Evolutionary conservation across 2,329 filamentous ascomycete genomes (phyloP).

Genomic region (Penicillium sp.): DNA sequence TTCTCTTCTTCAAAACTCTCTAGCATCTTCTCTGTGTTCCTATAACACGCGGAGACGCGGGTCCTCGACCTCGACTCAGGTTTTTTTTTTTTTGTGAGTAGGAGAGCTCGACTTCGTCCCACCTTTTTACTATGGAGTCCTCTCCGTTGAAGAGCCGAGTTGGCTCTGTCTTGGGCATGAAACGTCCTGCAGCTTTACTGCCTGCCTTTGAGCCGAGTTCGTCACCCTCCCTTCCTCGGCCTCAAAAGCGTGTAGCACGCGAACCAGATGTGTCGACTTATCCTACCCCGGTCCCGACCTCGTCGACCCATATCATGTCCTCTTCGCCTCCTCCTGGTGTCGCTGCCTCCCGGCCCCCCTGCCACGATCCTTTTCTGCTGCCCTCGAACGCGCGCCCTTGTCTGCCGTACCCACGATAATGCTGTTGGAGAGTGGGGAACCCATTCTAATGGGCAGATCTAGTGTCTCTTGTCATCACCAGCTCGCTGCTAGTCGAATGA

Average conservation of each 20-base stretch:
- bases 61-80: slow-evolving; percentile 26
- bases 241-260: slow-evolving; percentile 47
- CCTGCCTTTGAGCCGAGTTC: slow-evolving; percentile 52
- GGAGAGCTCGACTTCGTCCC: slow-evolving; percentile 11
- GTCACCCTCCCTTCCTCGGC: slow-evolving; percentile 49
- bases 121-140: slow-evolving; percentile 37
- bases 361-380: slow-evolving; percentile 58
- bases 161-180: slow-evolving; percentile 41
- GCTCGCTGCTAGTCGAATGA: slow-evolving; percentile 83
- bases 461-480: slow-evolving; percentile 96
- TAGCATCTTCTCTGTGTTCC: slow-evolving; percentile 13
- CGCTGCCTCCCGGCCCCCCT: slow-evolving; percentile 51
- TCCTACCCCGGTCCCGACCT: slow-evolving; percentile 90
- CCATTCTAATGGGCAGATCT: slow-evolving; percentile 83
- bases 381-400: slow-evolving; percentile 77
- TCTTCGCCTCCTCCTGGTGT: slow-evolving; percentile 71
- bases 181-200: slow-evolving; percentile 48
- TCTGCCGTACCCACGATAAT: slow-evolving; percentile 78
- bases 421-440: slow-evolving; percentile 76
- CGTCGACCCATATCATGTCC: slow-evolving; percentile 84
- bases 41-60: slow-evolving; percentile 24
- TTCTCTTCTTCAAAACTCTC: slow-evolving; percentile 16
- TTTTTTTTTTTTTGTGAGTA: slow-evolving; percentile 13
- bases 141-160: slow-evolving; percentile 38
- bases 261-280: slow-evolving; percentile 61